A percentile compares a stretch with the other conserved stretches of the same genome.
phyloP scores from a whole-genome alignment of 192 early-diverging fungal genomes.

The Umbelopsis sp. region DNA sequence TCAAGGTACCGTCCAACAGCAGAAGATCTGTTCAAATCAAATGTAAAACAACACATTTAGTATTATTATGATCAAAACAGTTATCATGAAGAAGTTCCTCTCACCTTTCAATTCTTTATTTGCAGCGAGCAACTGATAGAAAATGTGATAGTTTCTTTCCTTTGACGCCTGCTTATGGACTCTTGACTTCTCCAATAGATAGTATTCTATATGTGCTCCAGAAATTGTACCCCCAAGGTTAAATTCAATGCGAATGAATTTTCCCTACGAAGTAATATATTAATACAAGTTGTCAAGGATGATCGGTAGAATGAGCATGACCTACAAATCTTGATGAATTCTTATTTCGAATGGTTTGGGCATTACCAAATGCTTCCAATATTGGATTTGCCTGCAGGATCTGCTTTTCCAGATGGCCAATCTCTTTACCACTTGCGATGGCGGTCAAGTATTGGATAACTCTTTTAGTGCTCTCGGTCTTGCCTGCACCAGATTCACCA shows the following conservation, averaged over 20 bases:
- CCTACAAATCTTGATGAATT: slow-evolving; percentile 92
- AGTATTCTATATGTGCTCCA: slow-evolving; percentile 24
- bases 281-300: background rate
- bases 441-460: slow-evolving; percentile 97
- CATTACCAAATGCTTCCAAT: slow-evolving; percentile 94
- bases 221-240: slow-evolving; percentile 49
- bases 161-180: slow-evolving; percentile 87
- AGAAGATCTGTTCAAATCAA: slow-evolving; percentile 19
- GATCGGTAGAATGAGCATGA: background rate
- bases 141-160: slow-evolving; percentile 97
- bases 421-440: slow-evolving; percentile 68
- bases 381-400: slow-evolving; percentile 95
- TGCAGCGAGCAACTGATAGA: slow-evolving; percentile 90
- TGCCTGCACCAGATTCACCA: slow-evolving; percentile 98
- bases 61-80: too few relatives aligned
- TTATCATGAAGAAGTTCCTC: background rate
- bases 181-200: slow-evolving; percentile 47
- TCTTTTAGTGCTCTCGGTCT: slow-evolving; percentile 99
- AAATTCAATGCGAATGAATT: slow-evolving; percentile 96
- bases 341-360: slow-evolving; percentile 94
- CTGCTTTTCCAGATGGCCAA: slow-evolving; percentile 65
- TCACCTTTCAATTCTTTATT: slow-evolving; percentile 70
- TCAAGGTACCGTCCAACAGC: slow-evolving; percentile 13
- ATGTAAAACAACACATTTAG: too few relatives aligned
- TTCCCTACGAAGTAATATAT: slow-evolving; percentile 54